phyloP scores from a whole-genome alignment of 257 asterid species.

The Solanum gandarillasii region DNA sequence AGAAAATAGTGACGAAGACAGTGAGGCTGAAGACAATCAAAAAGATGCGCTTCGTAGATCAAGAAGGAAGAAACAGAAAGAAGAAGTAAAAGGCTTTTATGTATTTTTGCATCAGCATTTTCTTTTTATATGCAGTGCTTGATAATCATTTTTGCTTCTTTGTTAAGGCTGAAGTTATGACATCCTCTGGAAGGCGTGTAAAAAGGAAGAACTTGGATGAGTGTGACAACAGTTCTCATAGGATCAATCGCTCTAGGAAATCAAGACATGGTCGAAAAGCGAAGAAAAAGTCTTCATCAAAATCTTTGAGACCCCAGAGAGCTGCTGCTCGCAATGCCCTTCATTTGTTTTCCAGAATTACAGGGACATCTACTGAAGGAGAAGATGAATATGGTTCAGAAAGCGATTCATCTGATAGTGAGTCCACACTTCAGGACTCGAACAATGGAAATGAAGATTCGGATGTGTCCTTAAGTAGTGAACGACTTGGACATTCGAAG shows the following conservation, averaged over 20 bases:
- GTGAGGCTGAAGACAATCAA: constrained; percentile 43
- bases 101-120: background rate
- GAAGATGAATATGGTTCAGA: constrained; percentile 49
- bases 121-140: background rate
- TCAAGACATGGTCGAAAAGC: constrained; percentile 50
- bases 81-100: constrained; percentile 20
- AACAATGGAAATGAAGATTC: constrained; percentile 66
- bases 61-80: constrained; percentile 71
- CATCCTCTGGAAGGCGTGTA: constrained; percentile 93
- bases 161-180: constrained; percentile 65
- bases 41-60: constrained; percentile 67
- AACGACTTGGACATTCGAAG: constrained; percentile 37
- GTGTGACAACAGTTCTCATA: constrained; percentile 31
- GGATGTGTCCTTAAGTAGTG: constrained; percentile 46
- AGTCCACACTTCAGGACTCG: constrained; percentile 58
- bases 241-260: constrained; percentile 38
- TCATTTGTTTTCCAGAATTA: constrained; percentile 75
- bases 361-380: constrained; percentile 69
- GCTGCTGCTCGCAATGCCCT: constrained; percentile 99
- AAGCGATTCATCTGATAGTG: constrained; percentile 60
- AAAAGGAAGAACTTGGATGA: constrained; percentile 78
- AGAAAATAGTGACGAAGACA: constrained; percentile 54
- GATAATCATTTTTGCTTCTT: background rate
- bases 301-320: constrained; percentile 77
- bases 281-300: constrained; percentile 42